Evolutionary conservation across 1,139 yeast species (phyloP).

Genomic region (Ogataea hybrid): DNA sequence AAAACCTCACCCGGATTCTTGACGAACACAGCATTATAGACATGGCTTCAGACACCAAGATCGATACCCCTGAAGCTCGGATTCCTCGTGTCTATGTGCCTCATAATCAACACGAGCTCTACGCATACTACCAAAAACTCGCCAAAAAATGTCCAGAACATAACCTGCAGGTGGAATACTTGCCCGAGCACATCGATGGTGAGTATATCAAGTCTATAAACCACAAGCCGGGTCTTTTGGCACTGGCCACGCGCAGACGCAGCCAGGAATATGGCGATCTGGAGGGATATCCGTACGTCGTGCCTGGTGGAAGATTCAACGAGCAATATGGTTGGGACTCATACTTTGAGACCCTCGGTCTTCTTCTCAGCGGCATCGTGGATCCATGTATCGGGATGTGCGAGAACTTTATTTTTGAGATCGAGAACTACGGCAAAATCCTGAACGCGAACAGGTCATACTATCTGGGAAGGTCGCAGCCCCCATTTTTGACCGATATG

Average conservation of each 20-base stretch:
- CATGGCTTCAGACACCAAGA: constrained; percentile 81
- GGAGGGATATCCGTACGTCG: constrained; percentile 81
- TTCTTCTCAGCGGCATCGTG: constrained; percentile 61
- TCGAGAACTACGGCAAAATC: constrained; percentile 86
- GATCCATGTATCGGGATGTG: constrained; percentile 89
- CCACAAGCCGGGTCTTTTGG: constrained; percentile 80
- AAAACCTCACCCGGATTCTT: constrained; percentile 67
- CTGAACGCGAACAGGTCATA: constrained; percentile 93
- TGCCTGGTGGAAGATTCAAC: constrained; percentile 97
- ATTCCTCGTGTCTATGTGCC: constrained; percentile 82
- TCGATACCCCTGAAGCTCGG: constrained; percentile 55
- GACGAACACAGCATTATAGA: constrained; percentile 60
- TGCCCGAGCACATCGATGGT: constrained; percentile 61
- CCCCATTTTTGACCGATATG: constrained; percentile 98
- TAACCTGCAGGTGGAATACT: constrained; percentile 70
- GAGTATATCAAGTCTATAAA: constrained; percentile 76
- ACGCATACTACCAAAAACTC: constrained; percentile 59
- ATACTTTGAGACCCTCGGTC: constrained; percentile 86
- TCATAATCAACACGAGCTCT: constrained; percentile 65
- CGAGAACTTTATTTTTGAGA: constrained; percentile 88
- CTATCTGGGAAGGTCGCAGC: constrained; percentile 90
- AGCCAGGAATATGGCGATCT: constrained; percentile 34
- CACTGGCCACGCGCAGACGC: constrained; percentile 61
- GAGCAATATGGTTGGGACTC: constrained; percentile 99
- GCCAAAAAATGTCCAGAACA: constrained; percentile 56